Base-by-base conservation (phyloP, 1,284 basidiomycete genomes). In the Cutaneotrichosporon sp. region DNA sequence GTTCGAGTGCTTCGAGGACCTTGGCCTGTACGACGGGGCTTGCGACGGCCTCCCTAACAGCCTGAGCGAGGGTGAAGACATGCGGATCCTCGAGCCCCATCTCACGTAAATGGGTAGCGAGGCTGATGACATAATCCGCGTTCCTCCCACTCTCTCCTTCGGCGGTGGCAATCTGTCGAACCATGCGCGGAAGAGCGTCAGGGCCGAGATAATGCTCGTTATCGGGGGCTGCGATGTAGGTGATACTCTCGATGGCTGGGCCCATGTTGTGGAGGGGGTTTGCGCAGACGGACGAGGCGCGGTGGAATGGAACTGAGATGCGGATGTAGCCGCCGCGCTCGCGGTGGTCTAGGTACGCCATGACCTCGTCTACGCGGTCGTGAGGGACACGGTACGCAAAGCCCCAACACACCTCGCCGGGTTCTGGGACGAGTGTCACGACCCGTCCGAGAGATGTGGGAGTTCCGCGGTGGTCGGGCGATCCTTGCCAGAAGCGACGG, bases 401-500 rank as follows among this genome's bases (percentile, higher is more conserved):
- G 49, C 66, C 66, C 66, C 66, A 67, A 61, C 66, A 67, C 30
- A 51, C 36, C 30, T 42, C 58, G 46, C 63, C 63, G 10, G 26
- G 18, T 16, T 42, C 56, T 22, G 66, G 66, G 9, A 80, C 74
- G 11, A 80, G 73, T 5, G 79, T 80, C 8, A 78, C 75, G 0
- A 80, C 79, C 31, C 78, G 63, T 5, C 79, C 79, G 1, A 77
- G 78, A 5, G 66, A 57, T 22, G 70, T 69, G 10, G 75, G 76
- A 30, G 74, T 76, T 47, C 79, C 79, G 18, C 79, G 69, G 65
- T 80, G 79, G 68, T 80, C 79, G 14, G 76, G 74, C 3, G 76
- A 77, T 10, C 76, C 78, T 60, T 80, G 79, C 32, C 76, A 77
- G 63, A 80, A 80, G 6, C 78, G 70, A 5, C 79, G 68, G 69